phyloP scores from a whole-genome alignment of 2,329 filamentous ascomycete species.

The Leptographium radiaticola region DNA sequence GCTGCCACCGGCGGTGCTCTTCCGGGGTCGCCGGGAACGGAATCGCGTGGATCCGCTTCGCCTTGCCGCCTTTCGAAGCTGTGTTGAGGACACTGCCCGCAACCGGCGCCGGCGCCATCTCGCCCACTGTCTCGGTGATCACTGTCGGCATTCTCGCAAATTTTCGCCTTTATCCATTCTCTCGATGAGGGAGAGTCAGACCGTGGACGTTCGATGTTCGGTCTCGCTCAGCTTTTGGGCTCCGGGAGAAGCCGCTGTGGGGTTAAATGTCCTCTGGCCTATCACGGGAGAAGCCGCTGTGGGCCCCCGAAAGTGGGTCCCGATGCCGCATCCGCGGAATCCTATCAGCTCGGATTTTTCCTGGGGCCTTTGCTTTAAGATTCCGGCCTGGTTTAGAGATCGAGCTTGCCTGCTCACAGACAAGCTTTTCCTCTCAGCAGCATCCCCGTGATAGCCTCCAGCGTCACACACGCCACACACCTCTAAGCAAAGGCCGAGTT shows the following conservation, averaged over 20 bases:
- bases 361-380: no score
- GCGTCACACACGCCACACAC: no score
- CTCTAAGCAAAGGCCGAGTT: no score
- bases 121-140: background rate
- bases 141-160: background rate
- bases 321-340: slow-evolving; percentile 7
- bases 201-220: background rate
- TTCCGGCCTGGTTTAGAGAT: no score
- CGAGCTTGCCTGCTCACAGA: no score
- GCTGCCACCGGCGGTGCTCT: slow-evolving; percentile 2
- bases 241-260: background rate
- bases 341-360: no score
- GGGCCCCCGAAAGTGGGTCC: slow-evolving; percentile 28
- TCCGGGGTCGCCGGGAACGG: background rate
- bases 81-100: background rate
- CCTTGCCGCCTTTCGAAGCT: slow-evolving; percentile 11
- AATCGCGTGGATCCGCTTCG: background rate
- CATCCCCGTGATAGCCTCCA: no score
- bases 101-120: background rate
- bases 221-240: no score
- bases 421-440: no score
- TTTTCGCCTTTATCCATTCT: no score
- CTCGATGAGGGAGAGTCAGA: background rate
- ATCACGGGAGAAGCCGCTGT: background rate
- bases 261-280: background rate